These are phyloP conservation scores for Trichoderma sp. DNA, from an alignment of 2,329 filamentous ascomycete genomes.

Conservation along the genomic window DNA sequence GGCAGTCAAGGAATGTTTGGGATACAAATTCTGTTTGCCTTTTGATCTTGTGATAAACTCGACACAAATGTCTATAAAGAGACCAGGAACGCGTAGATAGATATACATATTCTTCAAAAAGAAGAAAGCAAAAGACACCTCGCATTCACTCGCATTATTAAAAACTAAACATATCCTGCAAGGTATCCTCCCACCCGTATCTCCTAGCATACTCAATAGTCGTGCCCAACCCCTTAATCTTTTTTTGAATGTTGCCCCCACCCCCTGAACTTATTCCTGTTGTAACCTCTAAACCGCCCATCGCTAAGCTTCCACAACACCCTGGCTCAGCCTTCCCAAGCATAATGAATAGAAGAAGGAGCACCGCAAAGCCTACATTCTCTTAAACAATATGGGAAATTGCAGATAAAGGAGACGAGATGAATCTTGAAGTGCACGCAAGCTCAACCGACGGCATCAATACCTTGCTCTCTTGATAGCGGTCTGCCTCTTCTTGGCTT, in stretches of 20 bases:
- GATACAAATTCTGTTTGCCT: background rate
- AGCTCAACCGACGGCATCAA: constrained; percentile 41
- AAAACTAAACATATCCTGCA: constrained; percentile 20
- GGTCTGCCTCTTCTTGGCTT: background rate
- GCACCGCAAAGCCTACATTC: background rate
- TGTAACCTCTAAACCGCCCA: background rate
- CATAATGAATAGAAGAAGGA: constrained; percentile 6
- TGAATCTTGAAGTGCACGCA: constrained; percentile 5
- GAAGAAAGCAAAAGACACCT: background rate
- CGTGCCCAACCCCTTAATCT: background rate
- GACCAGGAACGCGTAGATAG: background rate
- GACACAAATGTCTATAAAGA: background rate
- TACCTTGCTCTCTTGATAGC: constrained; percentile 35
- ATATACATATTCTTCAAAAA: constrained; percentile 4
- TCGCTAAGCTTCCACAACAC: background rate
- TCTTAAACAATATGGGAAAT: background rate
- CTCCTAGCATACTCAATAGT: background rate
- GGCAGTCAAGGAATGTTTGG: background rate
- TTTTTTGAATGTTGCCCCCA: background rate
- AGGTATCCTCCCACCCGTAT: constrained; percentile 2
- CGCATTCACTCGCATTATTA: constrained; percentile 19
- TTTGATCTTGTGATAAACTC: background rate
- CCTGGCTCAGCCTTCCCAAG: constrained; percentile 4
- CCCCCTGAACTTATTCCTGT: background rate
- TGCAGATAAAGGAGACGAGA: background rate